Evolutionary conservation across 2,329 filamentous ascomycete species (phyloP).

Genomic region (Neofusicoccum sp.): DNA sequence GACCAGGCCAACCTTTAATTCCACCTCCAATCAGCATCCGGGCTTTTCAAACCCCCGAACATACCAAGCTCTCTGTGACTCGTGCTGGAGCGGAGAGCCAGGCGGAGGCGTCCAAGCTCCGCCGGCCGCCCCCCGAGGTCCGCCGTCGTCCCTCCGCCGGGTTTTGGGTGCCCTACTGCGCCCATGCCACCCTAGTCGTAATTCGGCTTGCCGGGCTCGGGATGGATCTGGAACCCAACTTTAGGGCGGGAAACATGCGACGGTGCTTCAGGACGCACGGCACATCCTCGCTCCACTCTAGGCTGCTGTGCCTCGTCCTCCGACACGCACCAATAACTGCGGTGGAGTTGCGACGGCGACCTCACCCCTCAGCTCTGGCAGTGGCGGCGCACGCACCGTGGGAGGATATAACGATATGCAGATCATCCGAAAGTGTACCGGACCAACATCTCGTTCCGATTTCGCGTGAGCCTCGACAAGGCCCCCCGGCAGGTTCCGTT

Average conservation of each 20-base stretch:
- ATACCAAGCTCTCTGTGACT: conserved; percentile 8
- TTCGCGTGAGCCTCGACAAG: conserved; percentile 14
- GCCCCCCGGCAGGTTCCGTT: conserved; percentile 15
- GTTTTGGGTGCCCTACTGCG: neutral
- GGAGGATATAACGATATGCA: conserved; percentile 14
- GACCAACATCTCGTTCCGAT: conserved; percentile 11
- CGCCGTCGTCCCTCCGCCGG: conserved; percentile 1
- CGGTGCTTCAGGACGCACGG: neutral
- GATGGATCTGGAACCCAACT: neutral
- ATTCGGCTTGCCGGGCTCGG: neutral
- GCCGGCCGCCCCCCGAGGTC: neutral
- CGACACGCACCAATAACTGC: neutral
- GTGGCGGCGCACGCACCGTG: neutral
- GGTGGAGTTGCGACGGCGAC: neutral
- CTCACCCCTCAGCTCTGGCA: neutral
- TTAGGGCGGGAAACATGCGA: neutral
- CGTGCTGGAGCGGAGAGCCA: conserved; percentile 9
- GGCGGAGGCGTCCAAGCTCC: conserved; percentile 11
- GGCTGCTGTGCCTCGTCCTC: conserved; percentile 7
- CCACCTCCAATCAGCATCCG: conserved; percentile 12
- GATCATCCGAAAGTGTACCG: conserved; percentile 6
- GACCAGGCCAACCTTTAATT: conserved; percentile 5
- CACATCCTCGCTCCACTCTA: neutral
- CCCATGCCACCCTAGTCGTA: neutral
- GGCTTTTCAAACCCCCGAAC: conserved; percentile 4